A percentile compares a stretch with the other conserved stretches of the same genome.
phyloP scores from a whole-genome alignment of 148 eudicot genomes.

The Suaeda aralocaspica region DNA sequence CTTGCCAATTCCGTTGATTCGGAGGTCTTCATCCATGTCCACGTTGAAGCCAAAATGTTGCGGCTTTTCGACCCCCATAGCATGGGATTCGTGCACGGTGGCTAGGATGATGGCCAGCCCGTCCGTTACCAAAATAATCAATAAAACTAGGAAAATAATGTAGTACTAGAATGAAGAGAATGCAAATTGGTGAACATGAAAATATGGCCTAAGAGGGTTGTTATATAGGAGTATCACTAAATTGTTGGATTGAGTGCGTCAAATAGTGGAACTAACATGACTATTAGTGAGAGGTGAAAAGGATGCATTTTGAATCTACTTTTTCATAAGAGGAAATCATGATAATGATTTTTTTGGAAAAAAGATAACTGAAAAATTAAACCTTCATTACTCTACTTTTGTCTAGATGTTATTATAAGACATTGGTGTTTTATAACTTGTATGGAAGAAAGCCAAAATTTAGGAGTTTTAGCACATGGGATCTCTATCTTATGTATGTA shows the following conservation, averaged over 20 bases:
- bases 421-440: not conserved
- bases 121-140: too few relatives aligned
- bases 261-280: slow-evolving; percentile 4
- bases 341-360: not conserved
- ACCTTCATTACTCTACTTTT: not conserved
- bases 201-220: not conserved
- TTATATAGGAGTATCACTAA: not conserved
- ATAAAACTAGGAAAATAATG: not conserved
- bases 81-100: not conserved
- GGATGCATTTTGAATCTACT: not conserved
- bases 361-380: not conserved
- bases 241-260: not conserved
- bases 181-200: not conserved
- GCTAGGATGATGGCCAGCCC: not conserved
- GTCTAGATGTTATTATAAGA: not conserved
- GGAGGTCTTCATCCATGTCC: not conserved
- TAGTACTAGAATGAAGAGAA: not conserved
- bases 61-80: not conserved
- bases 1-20: not conserved
- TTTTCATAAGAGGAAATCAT: not conserved
- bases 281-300: slow-evolving; percentile 4
- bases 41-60: not conserved
- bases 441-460: not conserved
- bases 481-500: not conserved
- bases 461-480: not conserved